Percentiles rank a stretch among this genome's conserved stretches.
phyloP scores from a whole-genome alignment of 2,329 filamentous ascomycete genomes.

The Penicillium sp. region DNA sequence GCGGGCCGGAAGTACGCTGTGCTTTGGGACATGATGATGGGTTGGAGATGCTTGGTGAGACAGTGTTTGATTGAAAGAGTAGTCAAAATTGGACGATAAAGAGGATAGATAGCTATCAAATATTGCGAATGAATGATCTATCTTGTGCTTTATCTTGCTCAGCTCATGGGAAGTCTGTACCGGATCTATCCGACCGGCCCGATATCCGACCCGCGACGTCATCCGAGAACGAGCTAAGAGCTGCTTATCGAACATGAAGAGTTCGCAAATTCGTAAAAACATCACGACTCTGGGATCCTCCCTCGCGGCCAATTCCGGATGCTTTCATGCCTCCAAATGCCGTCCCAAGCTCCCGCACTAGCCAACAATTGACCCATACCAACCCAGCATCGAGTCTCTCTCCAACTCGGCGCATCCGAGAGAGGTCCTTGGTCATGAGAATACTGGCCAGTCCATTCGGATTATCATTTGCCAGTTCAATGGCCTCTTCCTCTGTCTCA shows the following conservation, averaged over 20 bases:
- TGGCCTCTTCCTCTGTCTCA: neutral
- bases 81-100: neutral
- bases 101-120: neutral
- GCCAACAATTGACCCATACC: constrained; percentile 2
- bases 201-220: neutral
- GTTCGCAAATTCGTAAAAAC: constrained; percentile 1
- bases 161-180: neutral
- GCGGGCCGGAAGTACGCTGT: constrained; percentile 42
- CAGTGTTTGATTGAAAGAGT: neutral
- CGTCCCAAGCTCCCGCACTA: neutral
- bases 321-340: neutral
- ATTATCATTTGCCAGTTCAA: neutral
- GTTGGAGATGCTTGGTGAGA: neutral
- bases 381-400: neutral
- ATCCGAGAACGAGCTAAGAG: neutral
- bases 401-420: constrained; percentile 1
- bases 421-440: neutral
- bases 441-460: neutral
- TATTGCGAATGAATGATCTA: neutral
- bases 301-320: neutral
- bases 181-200: constrained; percentile 1
- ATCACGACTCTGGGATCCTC: neutral
- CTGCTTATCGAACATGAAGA: neutral
- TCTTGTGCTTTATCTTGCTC: neutral
- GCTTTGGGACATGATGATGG: constrained; percentile 37